Evolutionary conservation across 2,329 filamentous ascomycete genomes (phyloP), one percentile per base, ranked within the genome.

Genomic region (Ophiocordyceps camponoti-leonardi): DNA sequence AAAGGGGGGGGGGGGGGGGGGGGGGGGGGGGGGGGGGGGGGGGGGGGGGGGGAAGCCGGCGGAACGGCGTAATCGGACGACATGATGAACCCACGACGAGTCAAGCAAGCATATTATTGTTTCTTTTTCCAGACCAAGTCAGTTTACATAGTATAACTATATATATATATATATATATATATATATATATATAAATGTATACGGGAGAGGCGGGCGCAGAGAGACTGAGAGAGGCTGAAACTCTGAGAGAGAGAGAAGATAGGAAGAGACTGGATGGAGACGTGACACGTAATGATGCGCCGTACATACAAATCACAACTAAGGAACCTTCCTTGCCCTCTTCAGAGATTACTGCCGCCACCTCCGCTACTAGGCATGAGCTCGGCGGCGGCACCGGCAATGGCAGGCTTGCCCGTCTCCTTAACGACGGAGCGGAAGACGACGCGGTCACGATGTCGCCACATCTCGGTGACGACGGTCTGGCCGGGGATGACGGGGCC

Each of bases 401-500:
- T 93, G 49, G 83, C 85, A 55, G 85, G 68, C 74, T 93, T 94
- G 56, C 87, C 87, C 46, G 87, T 94, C 74, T 94, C 87, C 67
- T 88, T 86, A 86, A 28, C 26, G 10, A 8, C 26, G 10, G 7
- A 28, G 26, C 26, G 26, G 74, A 94, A 94, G 50, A 88, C 66
- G 46, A 94, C 74, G 60, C 76, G 80, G 56, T 74, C 75, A 43
- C 79, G 81, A 56, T 93, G 86, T 68, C 83, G 87, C 87, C 87
- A 94, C 85, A 93, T 90, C 72, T 94, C 86, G 7, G 86, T 94
- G 50, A 84, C 73, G 47, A 94, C 72, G n/a, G 86, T 94, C 73
- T 94, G 82, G 14, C 86, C 86, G 0, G 86, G 87, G 47, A 88
- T 62, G 13, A 94, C 87, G 11, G 83, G 79, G 46, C 87, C 86